phyloP scores from a whole-genome alignment of 2,329 filamentous ascomycete species.

The Thielaviopsis punctulata region DNA sequence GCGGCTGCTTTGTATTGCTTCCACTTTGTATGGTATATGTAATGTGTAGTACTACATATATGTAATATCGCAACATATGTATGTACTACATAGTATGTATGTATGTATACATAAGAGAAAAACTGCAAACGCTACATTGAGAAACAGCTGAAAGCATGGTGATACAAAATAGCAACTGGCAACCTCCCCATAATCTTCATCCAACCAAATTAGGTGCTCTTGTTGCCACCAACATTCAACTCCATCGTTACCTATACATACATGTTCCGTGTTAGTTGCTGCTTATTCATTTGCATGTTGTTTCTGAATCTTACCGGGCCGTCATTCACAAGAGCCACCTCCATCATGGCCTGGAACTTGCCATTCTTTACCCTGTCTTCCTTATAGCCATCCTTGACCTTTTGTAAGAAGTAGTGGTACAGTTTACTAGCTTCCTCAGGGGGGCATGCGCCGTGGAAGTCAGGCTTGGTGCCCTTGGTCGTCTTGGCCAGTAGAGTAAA shows the following conservation, averaged over 20 bases:
- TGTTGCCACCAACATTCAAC: constrained; percentile 10
- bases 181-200: not conserved
- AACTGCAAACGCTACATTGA: not conserved
- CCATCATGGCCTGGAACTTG: constrained; percentile 98
- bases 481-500: constrained; percentile 85
- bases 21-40: not conserved
- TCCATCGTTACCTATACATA: constrained; percentile 14
- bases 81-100: too few relatives aligned
- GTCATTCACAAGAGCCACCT: constrained; percentile 83
- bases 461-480: constrained; percentile 91
- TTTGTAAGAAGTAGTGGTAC: constrained; percentile 69
- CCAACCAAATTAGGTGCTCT: not conserved
- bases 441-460: constrained; percentile 77
- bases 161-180: not conserved
- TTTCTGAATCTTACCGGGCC: constrained; percentile 34
- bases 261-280: not conserved
- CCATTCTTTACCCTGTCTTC: constrained; percentile 74
- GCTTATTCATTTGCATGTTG: not conserved
- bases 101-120: too few relatives aligned
- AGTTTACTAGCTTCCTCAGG: constrained; percentile 62
- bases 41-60: too few relatives aligned
- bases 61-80: too few relatives aligned
- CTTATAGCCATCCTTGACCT: constrained; percentile 54
- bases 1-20: not conserved
- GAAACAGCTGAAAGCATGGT: too few relatives aligned